Percentiles rank a stretch among this genome's conserved stretches.
phyloP scores from a whole-genome alignment of 805 yeast genomes.

The Kockiozyma suomiensis region DNA sequence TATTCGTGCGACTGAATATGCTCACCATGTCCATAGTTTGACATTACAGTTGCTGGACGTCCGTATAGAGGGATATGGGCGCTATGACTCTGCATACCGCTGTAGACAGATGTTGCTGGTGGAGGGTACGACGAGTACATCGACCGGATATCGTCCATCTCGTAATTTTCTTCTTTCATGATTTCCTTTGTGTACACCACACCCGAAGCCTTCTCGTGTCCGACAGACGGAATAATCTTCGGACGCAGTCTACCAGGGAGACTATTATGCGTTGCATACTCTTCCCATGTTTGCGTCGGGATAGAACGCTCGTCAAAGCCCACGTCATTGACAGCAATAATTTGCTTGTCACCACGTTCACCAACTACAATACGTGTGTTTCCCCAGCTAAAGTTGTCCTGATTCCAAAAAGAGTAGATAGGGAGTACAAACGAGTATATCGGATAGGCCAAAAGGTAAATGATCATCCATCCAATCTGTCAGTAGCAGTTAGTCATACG shows the following conservation, averaged over 20 bases:
- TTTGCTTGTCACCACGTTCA: conserved; percentile 55
- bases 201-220: conserved; percentile 18
- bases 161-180: conserved; percentile 42
- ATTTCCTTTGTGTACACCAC: conserved; percentile 11
- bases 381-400: conserved; percentile 69
- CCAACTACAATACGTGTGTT: conserved; percentile 61
- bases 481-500: conserved; percentile 35
- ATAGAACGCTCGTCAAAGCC: conserved; percentile 44
- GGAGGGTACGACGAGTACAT: conserved; percentile 24
- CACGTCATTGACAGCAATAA: conserved; percentile 43
- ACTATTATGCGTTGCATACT: conserved; percentile 44
- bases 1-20: not conserved
- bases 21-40: not conserved
- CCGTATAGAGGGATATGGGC: not conserved
- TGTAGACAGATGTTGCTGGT: conserved; percentile 12
- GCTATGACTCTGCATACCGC: conserved; percentile 9
- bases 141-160: conserved; percentile 42
- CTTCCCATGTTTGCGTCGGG: conserved; percentile 46
- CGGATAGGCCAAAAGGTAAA: conserved; percentile 61
- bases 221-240: conserved; percentile 9
- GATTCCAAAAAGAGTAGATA: conserved; percentile 63
- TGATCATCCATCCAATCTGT: conserved; percentile 57
- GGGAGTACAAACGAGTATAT: conserved; percentile 65
- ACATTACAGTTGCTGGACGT: not conserved
- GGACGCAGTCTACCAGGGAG: conserved; percentile 42